Percentiles rank a stretch among this genome's conserved stretches.
Evolutionary conservation across 2,329 filamentous ascomycete species (phyloP).

Genomic region (Cladophialophora yegresii): DNA sequence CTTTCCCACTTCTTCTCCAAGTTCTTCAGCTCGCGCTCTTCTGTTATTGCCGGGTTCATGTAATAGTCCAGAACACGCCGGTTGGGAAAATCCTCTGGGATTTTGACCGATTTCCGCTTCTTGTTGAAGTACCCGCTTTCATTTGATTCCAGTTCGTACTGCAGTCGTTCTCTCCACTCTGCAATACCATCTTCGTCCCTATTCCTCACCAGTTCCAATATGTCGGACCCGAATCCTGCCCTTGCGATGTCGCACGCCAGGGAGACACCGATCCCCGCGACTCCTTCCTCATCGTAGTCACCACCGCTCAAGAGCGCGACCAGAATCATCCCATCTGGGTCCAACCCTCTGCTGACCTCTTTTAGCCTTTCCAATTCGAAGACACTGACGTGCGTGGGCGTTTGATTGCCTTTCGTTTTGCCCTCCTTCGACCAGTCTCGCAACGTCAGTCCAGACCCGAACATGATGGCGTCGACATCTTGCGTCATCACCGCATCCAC

Average conservation of each 20-base stretch:
- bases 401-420: slow-evolving; percentile 61
- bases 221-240: slow-evolving; percentile 74
- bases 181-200: slow-evolving; percentile 35
- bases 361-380: slow-evolving; percentile 67
- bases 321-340: slow-evolving; percentile 86
- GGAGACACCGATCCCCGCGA: slow-evolving; percentile 84
- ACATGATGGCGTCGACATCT: slow-evolving; percentile 97
- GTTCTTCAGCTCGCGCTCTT: slow-evolving; percentile 56
- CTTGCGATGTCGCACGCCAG: slow-evolving; percentile 85
- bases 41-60: slow-evolving; percentile 80
- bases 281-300: slow-evolving; percentile 86
- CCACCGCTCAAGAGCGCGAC: slow-evolving; percentile 94
- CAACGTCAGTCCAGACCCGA: slow-evolving; percentile 77
- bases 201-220: slow-evolving; percentile 39
- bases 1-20: slow-evolving; percentile 60
- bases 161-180: slow-evolving; percentile 71
- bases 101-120: slow-evolving; percentile 70
- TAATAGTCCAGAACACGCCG: slow-evolving; percentile 80
- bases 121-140: slow-evolving; percentile 76
- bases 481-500: slow-evolving; percentile 95
- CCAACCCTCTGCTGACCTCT: slow-evolving; percentile 62
- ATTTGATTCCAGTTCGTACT: slow-evolving; percentile 79
- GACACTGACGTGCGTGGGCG: slow-evolving; percentile 80
- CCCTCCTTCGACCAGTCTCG: slow-evolving; percentile 78
- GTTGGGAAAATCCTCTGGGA: slow-evolving; percentile 81